phyloP scores from a whole-genome alignment of 2,329 filamentous ascomycete species.

The Botrytis medusae region DNA sequence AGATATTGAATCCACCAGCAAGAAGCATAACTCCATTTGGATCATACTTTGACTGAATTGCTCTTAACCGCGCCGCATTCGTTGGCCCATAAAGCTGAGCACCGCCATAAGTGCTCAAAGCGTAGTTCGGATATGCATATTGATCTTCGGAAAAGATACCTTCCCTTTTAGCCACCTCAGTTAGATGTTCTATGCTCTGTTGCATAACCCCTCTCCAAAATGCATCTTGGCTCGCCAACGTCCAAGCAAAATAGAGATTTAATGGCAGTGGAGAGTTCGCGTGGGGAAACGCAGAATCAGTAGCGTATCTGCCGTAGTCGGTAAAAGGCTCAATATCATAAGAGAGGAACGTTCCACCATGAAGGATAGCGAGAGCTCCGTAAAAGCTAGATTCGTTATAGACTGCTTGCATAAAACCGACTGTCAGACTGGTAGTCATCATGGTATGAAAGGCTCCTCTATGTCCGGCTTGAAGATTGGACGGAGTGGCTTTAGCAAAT shows the following conservation, averaged over 20 bases:
- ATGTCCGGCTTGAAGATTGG: constrained; percentile 26
- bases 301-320: constrained; percentile 37
- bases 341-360: constrained; percentile 31
- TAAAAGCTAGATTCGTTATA: constrained; percentile 25
- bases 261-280: constrained; percentile 34
- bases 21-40: constrained; percentile 35
- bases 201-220: constrained; percentile 36
- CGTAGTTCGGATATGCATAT: constrained; percentile 31
- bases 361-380: constrained; percentile 25
- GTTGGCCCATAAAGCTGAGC: constrained; percentile 38
- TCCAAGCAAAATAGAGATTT: constrained; percentile 39
- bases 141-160: constrained; percentile 35
- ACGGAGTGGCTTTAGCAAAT: constrained; percentile 30
- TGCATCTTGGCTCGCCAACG: constrained; percentile 31
- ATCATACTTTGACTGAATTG: constrained; percentile 32
- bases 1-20: constrained; percentile 27
- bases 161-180: constrained; percentile 35
- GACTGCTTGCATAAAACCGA: constrained; percentile 34
- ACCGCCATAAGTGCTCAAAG: constrained; percentile 29
- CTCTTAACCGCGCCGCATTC: constrained; percentile 37
- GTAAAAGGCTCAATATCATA: constrained; percentile 40
- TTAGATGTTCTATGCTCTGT: constrained; percentile 32
- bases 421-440: constrained; percentile 35
- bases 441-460: constrained; percentile 38
- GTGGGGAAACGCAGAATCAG: constrained; percentile 40